These are phyloP conservation scores for Oryza longistaminata DNA, from an alignment of 176 grass and related monocot genomes.

Conservation along the genomic window DNA sequence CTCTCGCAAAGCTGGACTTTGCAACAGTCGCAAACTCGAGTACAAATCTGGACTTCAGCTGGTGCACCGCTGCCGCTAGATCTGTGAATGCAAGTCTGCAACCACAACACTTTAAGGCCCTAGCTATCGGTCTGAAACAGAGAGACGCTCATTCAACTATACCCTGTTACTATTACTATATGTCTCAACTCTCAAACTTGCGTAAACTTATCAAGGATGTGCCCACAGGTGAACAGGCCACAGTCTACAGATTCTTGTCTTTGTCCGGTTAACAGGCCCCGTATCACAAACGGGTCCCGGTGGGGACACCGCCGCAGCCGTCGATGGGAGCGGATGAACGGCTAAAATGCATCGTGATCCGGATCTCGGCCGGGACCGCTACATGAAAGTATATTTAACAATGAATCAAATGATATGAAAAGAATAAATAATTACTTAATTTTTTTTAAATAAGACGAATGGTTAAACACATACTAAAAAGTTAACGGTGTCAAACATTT, in stretches of 20 bases:
- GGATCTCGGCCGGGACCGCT: background rate
- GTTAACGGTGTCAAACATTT: too few species aligned
- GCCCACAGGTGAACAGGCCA: background rate
- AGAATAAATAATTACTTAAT: too few species aligned
- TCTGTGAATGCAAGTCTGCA: background rate
- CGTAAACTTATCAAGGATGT: background rate
- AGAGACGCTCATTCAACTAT: background rate
- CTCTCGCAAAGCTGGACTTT: background rate
- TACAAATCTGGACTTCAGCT: background rate
- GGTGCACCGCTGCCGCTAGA: background rate
- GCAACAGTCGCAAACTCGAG: constrained; percentile 21
- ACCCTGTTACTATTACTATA: too few species aligned
- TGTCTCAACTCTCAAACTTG: background rate
- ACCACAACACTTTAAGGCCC: background rate
- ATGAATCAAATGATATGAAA: too few species aligned
- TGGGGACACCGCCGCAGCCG: background rate
- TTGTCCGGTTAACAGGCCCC: background rate
- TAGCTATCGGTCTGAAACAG: background rate
- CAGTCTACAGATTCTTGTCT: background rate
- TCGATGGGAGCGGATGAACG: background rate
- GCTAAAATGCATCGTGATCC: background rate
- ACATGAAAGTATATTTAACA: too few species aligned
- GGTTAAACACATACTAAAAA: too few species aligned
- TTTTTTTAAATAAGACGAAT: too few species aligned
- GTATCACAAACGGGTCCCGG: background rate